Evolutionary conservation across 345 rosid genomes (phyloP), one percentile per base, ranked within the genome.

Genomic region (Ricinus communis): DNA sequence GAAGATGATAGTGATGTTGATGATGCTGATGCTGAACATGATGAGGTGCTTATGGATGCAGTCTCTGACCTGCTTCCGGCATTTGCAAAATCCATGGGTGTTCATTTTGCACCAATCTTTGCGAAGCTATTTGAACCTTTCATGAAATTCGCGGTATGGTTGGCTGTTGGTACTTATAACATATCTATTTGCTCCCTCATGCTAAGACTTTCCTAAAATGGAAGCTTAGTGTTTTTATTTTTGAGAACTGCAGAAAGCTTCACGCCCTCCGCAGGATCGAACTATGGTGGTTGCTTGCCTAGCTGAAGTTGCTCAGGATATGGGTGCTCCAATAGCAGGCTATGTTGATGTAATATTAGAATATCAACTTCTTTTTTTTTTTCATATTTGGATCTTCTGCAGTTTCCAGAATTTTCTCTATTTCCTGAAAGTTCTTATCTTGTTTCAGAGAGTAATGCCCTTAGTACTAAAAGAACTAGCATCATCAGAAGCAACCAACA

Each of bases 261-360:
- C 96, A 63, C 88, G 93, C 24, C 91, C 99, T 82, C 87, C 84
- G 7, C 98, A 84, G 73, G 99, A 91, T 80, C 84, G 93, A 74
- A 91, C 99, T 50, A 93, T 93, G 99, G 98, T 93, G 74, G 99
- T 93, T 69, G 99, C 98, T 65, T 83, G 90, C 81, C 95, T 96
- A 78, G 98, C 98, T 68, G 98, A 96, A 84, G 97, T 96, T 83
- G 98, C 99, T 77, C 99, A 90, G 85, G 85, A 91, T 75, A 91
- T 93, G 98, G 99, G 99, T 74, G 80, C 92, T 73, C 99, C 97
- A 60, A 90, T 96, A 77, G 83, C 94, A 10, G 81, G 84, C 78
- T 93, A 92, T 80, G 85, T 93, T 69, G 98, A 96, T 84, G 99
- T 96, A 82, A 83, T 74, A 62, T 73, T 50, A 58, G 51, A 41